Percentiles rank a stretch among this genome's conserved stretches.
These are phyloP conservation scores for Fraxinus anomala DNA, from an alignment of 257 asterid species.

Conservation along the genomic window DNA sequence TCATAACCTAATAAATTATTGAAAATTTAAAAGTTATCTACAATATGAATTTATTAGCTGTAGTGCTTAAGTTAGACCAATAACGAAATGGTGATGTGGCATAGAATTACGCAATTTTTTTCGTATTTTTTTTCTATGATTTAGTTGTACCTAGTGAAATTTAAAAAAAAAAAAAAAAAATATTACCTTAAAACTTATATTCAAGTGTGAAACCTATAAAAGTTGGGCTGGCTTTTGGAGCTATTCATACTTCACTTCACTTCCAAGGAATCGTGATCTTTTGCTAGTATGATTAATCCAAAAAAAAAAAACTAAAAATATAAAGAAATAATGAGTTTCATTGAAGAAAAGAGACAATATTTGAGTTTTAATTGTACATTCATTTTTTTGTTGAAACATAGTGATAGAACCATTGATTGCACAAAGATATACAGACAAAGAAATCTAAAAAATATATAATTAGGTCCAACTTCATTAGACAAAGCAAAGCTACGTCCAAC, in stretches of 20 bases:
- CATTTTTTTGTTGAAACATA: background rate
- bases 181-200: too few species aligned
- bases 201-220: too few species aligned
- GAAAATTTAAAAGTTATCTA: too few species aligned
- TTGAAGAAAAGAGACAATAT: slow-evolving; percentile 4
- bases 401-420: slow-evolving; percentile 27
- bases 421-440: slow-evolving; percentile 25
- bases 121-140: too few species aligned
- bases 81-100: too few species aligned
- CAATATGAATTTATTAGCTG: too few species aligned
- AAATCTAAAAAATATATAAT: slow-evolving; percentile 23
- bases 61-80: too few species aligned
- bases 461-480: slow-evolving; percentile 8
- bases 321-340: slow-evolving; percentile 15
- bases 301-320: slow-evolving; percentile 14
- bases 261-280: background rate
- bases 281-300: background rate
- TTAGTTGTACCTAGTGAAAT: too few species aligned
- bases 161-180: too few species aligned
- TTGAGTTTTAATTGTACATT: background rate
- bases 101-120: too few species aligned
- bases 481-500: background rate
- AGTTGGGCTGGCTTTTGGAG: too few species aligned
- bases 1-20: too few species aligned
- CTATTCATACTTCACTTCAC: background rate